Conservation (phyloP, 495 filamentous ascomycete species). For the Durotheca rogersii region DNA sequence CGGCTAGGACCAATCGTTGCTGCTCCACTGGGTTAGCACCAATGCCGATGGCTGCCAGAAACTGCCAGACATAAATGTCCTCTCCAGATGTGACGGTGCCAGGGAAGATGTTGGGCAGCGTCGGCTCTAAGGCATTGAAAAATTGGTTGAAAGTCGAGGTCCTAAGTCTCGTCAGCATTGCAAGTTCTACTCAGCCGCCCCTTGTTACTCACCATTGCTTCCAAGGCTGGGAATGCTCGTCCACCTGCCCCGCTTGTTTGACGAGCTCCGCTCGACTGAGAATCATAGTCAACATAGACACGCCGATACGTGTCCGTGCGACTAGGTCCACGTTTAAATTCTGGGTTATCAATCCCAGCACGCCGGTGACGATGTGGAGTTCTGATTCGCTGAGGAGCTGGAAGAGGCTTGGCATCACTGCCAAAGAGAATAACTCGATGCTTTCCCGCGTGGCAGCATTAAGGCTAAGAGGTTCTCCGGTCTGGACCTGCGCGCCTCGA, state of each 20-base stretch:
- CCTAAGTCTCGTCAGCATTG: constrained; percentile 41
- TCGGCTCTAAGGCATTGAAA: constrained; percentile 83
- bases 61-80: constrained; percentile 97
- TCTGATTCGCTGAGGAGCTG: constrained; percentile 87
- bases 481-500: constrained; percentile 66
- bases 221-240: constrained; percentile 63
- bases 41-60: constrained; percentile 89
- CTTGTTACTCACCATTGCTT: constrained; percentile 72
- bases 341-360: constrained; percentile 79
- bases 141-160: constrained; percentile 71
- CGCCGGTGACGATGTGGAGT: constrained; percentile 82
- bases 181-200: background rate
- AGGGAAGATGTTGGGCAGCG: constrained; percentile 81
- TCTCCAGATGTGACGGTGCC: constrained; percentile 76
- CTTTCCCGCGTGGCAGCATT: constrained; percentile 77
- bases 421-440: constrained; percentile 81
- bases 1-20: constrained; percentile 86
- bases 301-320: constrained; percentile 78
- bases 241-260: constrained; percentile 69
- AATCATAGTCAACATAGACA: constrained; percentile 91
- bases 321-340: constrained; percentile 77
- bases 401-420: constrained; percentile 87
- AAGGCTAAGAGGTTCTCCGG: constrained; percentile 63
- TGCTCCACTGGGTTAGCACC: constrained; percentile 91
- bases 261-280: constrained; percentile 90